Conservation (phyloP, 2,329 filamentous ascomycete species). For the Pseudocercospora pini-densiflorae region DNA sequence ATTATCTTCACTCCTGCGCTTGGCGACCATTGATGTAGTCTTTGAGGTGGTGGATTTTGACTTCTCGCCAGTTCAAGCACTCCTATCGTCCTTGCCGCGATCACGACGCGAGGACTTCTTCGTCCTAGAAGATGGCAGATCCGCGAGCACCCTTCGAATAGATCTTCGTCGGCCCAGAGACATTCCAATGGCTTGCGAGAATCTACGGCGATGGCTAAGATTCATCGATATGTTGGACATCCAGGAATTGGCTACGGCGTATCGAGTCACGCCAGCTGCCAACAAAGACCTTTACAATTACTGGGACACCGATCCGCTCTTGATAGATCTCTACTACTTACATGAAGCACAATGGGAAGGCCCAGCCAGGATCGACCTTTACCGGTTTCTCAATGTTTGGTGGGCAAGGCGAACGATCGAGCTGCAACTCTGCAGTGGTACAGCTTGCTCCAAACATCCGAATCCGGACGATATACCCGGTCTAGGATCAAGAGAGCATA, state of each 20-base stretch:
- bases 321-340: conserved; percentile 11
- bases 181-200: not conserved
- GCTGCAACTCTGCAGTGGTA: conserved; percentile 1
- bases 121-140: conserved; percentile 8
- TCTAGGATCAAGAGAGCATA: not conserved
- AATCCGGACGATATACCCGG: conserved; percentile 11
- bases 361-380: conserved; percentile 7
- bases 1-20: conserved; percentile 3
- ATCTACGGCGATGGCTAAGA: conserved; percentile 7
- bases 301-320: not conserved
- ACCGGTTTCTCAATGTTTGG: conserved; percentile 11
- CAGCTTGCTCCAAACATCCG: not conserved
- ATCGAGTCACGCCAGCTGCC: conserved; percentile 4
- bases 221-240: not conserved
- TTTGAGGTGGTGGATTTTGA: conserved; percentile 10
- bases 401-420: conserved; percentile 12
- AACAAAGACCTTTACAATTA: not conserved
- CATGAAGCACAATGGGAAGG: conserved; percentile 8
- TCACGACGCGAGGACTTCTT: conserved; percentile 6
- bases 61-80: conserved; percentile 10
- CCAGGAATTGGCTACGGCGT: conserved; percentile 9
- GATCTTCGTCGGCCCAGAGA: conserved; percentile 10
- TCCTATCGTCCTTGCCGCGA: conserved; percentile 3
- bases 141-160: conserved; percentile 2
- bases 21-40: conserved; percentile 9